Evolutionary conservation across 768 basidiomycete species (phyloP).

Genomic region (Leccinum subgranulosum): DNA sequence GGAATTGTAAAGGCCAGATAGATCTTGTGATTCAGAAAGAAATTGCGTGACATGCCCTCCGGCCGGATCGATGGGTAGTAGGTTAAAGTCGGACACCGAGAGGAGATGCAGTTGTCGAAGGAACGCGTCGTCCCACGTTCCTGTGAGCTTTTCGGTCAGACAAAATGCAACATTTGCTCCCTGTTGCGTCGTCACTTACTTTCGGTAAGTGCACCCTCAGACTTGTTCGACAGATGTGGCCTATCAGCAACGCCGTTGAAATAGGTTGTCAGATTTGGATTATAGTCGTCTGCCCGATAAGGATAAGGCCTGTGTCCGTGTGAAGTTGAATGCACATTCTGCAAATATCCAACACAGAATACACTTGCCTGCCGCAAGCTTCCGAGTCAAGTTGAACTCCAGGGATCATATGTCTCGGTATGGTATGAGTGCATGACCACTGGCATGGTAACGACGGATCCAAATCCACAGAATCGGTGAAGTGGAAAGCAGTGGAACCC

Average conservation of each 20-base stretch:
- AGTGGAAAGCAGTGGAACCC: background rate
- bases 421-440: background rate
- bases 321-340: background rate
- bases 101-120: background rate
- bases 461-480: background rate
- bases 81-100: too few species aligned
- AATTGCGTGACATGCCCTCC: background rate
- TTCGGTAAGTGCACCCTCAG: background rate
- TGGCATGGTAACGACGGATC: background rate
- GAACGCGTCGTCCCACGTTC: background rate
- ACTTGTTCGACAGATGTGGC: background rate
- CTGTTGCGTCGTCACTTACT: constrained; percentile 3
- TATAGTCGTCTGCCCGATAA: background rate
- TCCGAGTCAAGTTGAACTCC: background rate
- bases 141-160: constrained; percentile 5
- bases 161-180: background rate
- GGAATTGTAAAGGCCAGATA: background rate
- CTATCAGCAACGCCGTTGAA: background rate
- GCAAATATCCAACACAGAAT: background rate
- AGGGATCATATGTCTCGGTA: background rate
- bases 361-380: background rate
- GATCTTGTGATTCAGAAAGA: background rate
- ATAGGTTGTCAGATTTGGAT: background rate
- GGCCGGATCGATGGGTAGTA: background rate
- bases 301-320: background rate